These are phyloP conservation scores for Xylariales sp. DNA, from an alignment of 2,329 filamentous ascomycete genomes.

Conservation along the genomic window DNA sequence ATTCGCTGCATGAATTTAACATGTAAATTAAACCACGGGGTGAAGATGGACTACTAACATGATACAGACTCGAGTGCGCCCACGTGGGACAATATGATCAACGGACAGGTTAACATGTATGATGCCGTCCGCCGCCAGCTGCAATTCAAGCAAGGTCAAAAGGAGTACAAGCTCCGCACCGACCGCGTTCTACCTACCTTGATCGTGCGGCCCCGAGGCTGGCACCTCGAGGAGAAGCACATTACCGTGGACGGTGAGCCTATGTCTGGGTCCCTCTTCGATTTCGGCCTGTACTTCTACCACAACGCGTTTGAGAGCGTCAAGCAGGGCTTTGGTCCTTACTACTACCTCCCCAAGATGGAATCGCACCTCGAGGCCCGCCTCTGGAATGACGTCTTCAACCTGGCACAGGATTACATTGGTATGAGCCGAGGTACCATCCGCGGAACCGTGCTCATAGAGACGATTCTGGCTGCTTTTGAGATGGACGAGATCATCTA, in stretches of 20 bases:
- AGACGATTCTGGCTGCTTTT: conserved; percentile 95
- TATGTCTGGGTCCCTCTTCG: conserved; percentile 88
- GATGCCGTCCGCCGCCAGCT: conserved; percentile 91
- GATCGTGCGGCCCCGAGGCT: conserved; percentile 90
- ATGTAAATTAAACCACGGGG: too few species aligned
- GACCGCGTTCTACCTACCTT: conserved; percentile 83
- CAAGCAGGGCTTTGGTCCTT: conserved; percentile 79
- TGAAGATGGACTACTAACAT: too few species aligned
- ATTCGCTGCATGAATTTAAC: too few species aligned
- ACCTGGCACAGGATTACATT: conserved; percentile 89
- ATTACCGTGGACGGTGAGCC: conserved; percentile 92
- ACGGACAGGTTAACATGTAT: conserved; percentile 95
- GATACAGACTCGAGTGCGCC: conserved; percentile 81
- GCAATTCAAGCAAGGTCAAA: conserved; percentile 92
- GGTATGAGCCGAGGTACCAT: conserved; percentile 88
- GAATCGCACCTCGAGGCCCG: conserved; percentile 95
- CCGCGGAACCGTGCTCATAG: conserved; percentile 90
- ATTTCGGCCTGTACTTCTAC: conserved; percentile 99
- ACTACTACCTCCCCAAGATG: conserved; percentile 99
- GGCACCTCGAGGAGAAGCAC: conserved; percentile 98
- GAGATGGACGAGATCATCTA: conserved; percentile 99
- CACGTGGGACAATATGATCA: conserved; percentile 99
- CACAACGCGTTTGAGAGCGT: conserved; percentile 92
- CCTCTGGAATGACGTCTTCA: conserved; percentile 98
- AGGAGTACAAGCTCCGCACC: conserved; percentile 96